Evolutionary conservation across 2,329 filamentous ascomycete species (phyloP).

Genomic region (Fusarium virguliforme): DNA sequence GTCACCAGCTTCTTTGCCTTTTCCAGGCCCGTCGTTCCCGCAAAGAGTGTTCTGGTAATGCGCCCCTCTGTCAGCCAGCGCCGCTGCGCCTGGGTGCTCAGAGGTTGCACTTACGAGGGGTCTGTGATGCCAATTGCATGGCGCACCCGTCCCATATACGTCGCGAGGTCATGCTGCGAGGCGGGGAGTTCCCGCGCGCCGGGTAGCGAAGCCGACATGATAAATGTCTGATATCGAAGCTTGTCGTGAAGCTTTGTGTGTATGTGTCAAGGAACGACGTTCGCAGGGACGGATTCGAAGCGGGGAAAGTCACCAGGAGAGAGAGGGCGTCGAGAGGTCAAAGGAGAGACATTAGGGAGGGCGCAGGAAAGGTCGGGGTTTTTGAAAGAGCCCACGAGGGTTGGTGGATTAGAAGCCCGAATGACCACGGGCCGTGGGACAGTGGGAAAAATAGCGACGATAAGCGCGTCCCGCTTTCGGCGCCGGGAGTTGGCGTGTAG

Average conservation of each 20-base stretch:
- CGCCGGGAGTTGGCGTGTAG: constrained; percentile 41
- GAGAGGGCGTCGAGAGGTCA: constrained; percentile 15
- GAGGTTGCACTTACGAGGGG: constrained; percentile 82
- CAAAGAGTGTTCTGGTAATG: constrained; percentile 83
- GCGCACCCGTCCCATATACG: constrained; percentile 94
- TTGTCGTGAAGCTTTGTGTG: constrained; percentile 24
- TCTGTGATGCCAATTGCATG: constrained; percentile 93
- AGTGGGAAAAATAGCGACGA: constrained; percentile 51
- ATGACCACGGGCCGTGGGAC: constrained; percentile 40
- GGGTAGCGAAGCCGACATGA: constrained; percentile 77
- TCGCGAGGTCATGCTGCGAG: constrained; percentile 92
- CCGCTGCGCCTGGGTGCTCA: neutral
- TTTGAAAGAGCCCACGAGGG: constrained; percentile 14
- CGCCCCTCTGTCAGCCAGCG: constrained; percentile 26
- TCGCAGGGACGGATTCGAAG: constrained; percentile 19
- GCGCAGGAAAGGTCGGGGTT: constrained; percentile 22
- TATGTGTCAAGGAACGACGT: constrained; percentile 15
- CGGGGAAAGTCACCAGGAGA: neutral
- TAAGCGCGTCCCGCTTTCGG: constrained; percentile 55
- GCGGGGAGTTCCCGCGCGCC: constrained; percentile 86
- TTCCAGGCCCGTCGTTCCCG: constrained; percentile 83
- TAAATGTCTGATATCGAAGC: constrained; percentile 24
- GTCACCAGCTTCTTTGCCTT: constrained; percentile 86
- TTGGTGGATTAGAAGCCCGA: constrained; percentile 37
- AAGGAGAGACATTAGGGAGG: constrained; percentile 31